Base-by-base conservation (phyloP, 306 rosid genomes). In the Cicer judaicum region DNA sequence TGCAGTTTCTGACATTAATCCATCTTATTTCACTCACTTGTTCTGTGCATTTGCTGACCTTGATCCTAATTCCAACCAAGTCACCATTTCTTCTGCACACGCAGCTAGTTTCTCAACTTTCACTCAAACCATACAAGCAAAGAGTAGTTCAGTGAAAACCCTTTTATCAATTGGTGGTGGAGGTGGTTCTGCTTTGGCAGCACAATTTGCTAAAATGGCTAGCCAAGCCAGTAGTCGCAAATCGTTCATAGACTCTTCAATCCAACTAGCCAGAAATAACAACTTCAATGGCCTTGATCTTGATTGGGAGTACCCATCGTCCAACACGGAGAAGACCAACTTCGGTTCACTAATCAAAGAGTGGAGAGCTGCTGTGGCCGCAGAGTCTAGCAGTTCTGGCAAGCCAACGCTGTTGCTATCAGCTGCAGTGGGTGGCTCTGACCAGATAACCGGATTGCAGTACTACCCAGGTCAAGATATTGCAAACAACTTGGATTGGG, bases 231-330 rank as follows among this genome's bases (percentile, higher is more conserved):
- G 54, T 0, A 18, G 42, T 7, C 67, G 93, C 7, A 85, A 81
- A 72, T 7, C 87, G 0, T 87, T 89, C 83, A 81, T 89, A 2
- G 87, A 85, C 8, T 87, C 91, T 34, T 85, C 93, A 0, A 83
- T 87, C 1, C n/a, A 46, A 8, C 36, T 53, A 10, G 89, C 88
- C 3, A 77, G 93, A 64, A 2, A 0, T 0, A 74, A 81, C 73
- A 84, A 83, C 72, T 87, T 87, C 14, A 67, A 72, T 19, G 93
- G 89, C 0, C 65, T 89, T 2, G 91, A 89, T 65, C 76, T 87
- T 41, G 76, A 63, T 19, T 85, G 89, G 88, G 82, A 82, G 73
- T 53, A 79, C 38, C 89, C 84, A 21, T 68, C 76, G 0, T 10
- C 73, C 0, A 19, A 40, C 19, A 3, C 81, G 0, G 87, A 83